Base-by-base conservation (phyloP, 1,284 basidiomycete species). In the Trichosporon sp. region DNA sequence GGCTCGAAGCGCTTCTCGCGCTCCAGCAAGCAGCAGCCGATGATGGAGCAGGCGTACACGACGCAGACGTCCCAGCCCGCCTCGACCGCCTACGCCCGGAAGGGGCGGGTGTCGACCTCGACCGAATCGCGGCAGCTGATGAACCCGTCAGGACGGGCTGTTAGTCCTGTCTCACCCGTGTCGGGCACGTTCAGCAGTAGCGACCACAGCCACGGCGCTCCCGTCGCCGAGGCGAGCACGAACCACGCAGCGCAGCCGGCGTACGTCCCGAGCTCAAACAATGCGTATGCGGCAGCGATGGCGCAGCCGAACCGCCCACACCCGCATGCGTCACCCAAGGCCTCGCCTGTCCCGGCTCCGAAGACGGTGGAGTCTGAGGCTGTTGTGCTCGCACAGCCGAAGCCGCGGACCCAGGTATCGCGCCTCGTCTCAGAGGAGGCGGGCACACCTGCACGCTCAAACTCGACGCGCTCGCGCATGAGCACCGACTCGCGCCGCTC, bases 41-140 rank as follows among this genome's bases (percentile, higher is more conserved):
- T 60, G 56, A 29, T 32, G 56, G 56, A 60, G 56, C 21, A 60
- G 56, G 56, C 56, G 56, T 60, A 60, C 56, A 31, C 29, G 15
- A 60, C 27, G 27, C 9, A 13, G 15, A 13, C 15, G 13, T 31
- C 18, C 29, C 56, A 60, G 29, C 56, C 56, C 4, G 29, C 27
- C 27, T 31, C 53, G 53, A 21, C 25, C 15, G 56, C 56, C 15
- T 60, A 29, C 27, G 27, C 56, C 18, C 56, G 56, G 8, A 51
- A 51, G 47, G 29, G 56, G 9, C 56, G 18, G 1, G 29, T 60
- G 3, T 60, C 56, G 29, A 60, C 47, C 23, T 25, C 47, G 47
- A 51, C 47, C 21, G 47, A 51, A 12, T 34, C 34, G 23, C 47
- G 47, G 23, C 47, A 51, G 21, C 47, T 15, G 18, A 51, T 51